phyloP scores from a whole-genome alignment of 768 basidiomycete species.

The Lepiota brunneoincarnata region DNA sequence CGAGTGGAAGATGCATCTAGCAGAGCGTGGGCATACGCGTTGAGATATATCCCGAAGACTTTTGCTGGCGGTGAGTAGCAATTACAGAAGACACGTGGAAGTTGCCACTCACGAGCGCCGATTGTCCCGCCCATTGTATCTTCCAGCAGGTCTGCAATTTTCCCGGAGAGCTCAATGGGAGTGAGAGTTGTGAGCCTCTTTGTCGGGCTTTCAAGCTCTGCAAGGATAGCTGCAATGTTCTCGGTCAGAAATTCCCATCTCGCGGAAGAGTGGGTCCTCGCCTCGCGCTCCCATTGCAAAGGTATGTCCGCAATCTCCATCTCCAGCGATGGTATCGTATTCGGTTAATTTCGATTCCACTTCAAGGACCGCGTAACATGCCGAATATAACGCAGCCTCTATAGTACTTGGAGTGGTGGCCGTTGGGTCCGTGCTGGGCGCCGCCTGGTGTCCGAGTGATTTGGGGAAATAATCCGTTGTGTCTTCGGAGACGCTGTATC shows the following conservation, averaged over 20 bases:
- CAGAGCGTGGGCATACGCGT: conserved; percentile 29
- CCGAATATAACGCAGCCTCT: conserved; percentile 27
- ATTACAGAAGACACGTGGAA: conserved; percentile 6
- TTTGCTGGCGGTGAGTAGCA: not conserved
- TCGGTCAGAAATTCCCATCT: too few species aligned
- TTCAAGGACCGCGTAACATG: conserved; percentile 39
- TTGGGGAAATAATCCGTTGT: not conserved
- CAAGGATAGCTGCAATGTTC: too few species aligned
- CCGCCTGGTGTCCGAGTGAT: not conserved
- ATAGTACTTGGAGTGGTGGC: not conserved
- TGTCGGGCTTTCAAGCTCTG: too few species aligned
- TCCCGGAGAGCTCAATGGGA: conserved; percentile 22
- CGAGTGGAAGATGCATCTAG: not conserved
- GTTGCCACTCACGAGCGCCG: conserved; percentile 30
- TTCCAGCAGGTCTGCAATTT: conserved; percentile 42
- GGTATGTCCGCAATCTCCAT: conserved; percentile 63
- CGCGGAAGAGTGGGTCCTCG: not conserved
- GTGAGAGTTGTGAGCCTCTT: not conserved
- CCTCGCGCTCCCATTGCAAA: conserved; percentile 47
- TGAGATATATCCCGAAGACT: conserved; percentile 47
- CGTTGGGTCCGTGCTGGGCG: not conserved
- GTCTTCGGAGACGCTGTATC: not conserved
- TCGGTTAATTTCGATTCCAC: conserved; percentile 52
- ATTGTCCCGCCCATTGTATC: conserved; percentile 56
- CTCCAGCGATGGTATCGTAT: conserved; percentile 59